Evolutionary conservation across 129 eudicot species (phyloP), one percentile per base, ranked within the genome.

Genomic region (Flaveria bidentis): DNA sequence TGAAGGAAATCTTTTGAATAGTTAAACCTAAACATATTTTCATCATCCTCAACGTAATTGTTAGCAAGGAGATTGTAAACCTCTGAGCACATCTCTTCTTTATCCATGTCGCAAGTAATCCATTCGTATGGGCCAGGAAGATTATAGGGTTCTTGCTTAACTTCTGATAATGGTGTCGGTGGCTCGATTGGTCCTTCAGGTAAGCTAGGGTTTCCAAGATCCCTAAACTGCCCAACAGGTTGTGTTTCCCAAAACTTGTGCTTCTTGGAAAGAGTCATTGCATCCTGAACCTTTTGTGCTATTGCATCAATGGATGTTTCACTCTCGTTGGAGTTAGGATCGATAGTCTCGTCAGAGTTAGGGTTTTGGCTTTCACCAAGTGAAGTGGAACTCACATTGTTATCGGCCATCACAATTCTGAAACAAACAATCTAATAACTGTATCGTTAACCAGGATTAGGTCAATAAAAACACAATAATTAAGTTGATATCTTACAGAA

Each of bases 201-300:
- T 76, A 85, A 78, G 72, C 68, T 81, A 7, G 77, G 22, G 74
- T 88, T 83, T 3, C 85, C 86, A 6, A 76, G 30, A 75, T 83
- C 90, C 67, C 78, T 88, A 71, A 78, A 88, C 78, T 88, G 92
- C 11, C 90, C 90, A 72, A 88, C 92, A 72, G 92, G 92, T 66
- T 88, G 92, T 3, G 92, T 85, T 73, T 88, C 92, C 92, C 92
- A 88, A 80, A 88, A 88, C 68, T 85, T 88, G 55, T 88, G 93
- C 73, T 74, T 78, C 46, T 83, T 83, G 53, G 86, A 82, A 74
- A 82, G 69, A 73, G 87, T 57, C 9, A 87, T 62, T 2, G 89
- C 80, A 33, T 87, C 89, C 61, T 87, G 92, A 67, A 88, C 77
- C 84, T 84, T 76, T 49, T 86, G 74, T 33, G 89, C 82, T n/a